Evolutionary conservation across 306 rosid species (phyloP), one percentile per base, ranked within the genome.

Genomic region (Cucurbita maxima): DNA sequence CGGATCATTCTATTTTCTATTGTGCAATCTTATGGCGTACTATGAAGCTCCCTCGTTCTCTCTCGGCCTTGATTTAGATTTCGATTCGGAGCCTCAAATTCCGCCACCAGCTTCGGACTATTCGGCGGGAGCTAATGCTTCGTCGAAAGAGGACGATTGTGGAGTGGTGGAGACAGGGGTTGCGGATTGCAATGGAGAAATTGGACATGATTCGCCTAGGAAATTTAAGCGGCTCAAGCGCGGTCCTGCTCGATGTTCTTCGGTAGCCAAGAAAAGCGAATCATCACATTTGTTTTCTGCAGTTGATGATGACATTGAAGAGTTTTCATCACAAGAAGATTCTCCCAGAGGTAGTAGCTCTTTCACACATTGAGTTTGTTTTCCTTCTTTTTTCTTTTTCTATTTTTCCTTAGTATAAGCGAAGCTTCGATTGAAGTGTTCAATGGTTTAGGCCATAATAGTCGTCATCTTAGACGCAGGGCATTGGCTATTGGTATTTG

Each of bases 41-140:
- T 81, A 38, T 9, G 93, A 84, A 43, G 71, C 81, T 70, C 97
- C 97, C 0, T 87, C 97, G 0, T 92, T 92, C 83, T 92, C 97
- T 72, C 87, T 92, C 13, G 96, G 96, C 7, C 70, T 90, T 75
- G 96, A 89, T 63, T 66, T 82, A 11, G 76, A 40, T 45, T 70
- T 83, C 68, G 91, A 87, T 64, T 78, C 79, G 40, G 81, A 84
- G 77, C 76, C 84, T 58, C 81, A 76, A 50, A 15, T 54, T 34
- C 64, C 77, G 30, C 20, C 37, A 3, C 62, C 52, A 11, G 70
- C 82, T 80, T 72, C 76, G 0, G 71, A 3, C 19, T 10, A 20
- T 52, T 34, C 40, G 4, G 34, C 22, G 18, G 55, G 60, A 11
- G 43, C 41, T 5, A 11, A 7, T 30, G 41, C 14, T 14, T 57